These are phyloP conservation scores for Cocos nucifera DNA, from an alignment of 176 grass and related monocot species.

Conservation along the genomic window DNA sequence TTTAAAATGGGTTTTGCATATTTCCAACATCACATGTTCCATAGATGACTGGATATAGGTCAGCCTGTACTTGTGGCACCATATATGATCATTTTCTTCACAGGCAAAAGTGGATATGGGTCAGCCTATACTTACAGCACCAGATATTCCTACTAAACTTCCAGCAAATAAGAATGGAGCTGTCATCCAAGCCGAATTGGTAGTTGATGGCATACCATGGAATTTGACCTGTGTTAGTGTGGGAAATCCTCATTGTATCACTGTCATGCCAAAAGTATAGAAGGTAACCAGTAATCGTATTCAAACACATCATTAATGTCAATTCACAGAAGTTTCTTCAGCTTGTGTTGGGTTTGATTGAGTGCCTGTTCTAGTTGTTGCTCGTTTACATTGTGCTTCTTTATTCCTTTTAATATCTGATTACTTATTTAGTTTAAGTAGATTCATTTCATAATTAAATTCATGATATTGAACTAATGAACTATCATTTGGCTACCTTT, in stretches of 20 bases:
- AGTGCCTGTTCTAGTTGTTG: too few species aligned
- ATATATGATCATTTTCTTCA: not conserved
- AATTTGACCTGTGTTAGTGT: slow-evolving; percentile 97
- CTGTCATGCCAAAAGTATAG: slow-evolving; percentile 33
- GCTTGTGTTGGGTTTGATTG: too few species aligned
- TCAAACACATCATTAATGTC: not conserved
- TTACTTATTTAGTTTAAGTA: too few species aligned
- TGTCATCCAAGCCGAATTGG: slow-evolving; percentile 60
- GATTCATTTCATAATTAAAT: too few species aligned
- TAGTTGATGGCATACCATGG: slow-evolving; percentile 68
- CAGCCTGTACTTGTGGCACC: too few species aligned
- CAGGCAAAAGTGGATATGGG: slow-evolving; percentile 98
- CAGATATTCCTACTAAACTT: slow-evolving; percentile 77
- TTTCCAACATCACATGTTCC: too few species aligned
- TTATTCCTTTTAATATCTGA: too few species aligned
- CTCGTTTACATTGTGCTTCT: too few species aligned
- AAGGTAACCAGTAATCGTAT: slow-evolving; percentile 31
- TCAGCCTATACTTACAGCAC: slow-evolving; percentile 57
- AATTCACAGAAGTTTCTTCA: too few species aligned
- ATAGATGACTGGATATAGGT: too few species aligned
- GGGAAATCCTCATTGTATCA: slow-evolving; percentile 95
- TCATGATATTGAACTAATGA: too few species aligned
- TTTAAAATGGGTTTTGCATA: too few species aligned
- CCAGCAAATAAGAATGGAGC: slow-evolving; percentile 46
- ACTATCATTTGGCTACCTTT: not conserved